These are phyloP conservation scores for Aspergillus costaricaensis DNA, from an alignment of 2,329 filamentous ascomycete genomes.

Conservation along the genomic window DNA sequence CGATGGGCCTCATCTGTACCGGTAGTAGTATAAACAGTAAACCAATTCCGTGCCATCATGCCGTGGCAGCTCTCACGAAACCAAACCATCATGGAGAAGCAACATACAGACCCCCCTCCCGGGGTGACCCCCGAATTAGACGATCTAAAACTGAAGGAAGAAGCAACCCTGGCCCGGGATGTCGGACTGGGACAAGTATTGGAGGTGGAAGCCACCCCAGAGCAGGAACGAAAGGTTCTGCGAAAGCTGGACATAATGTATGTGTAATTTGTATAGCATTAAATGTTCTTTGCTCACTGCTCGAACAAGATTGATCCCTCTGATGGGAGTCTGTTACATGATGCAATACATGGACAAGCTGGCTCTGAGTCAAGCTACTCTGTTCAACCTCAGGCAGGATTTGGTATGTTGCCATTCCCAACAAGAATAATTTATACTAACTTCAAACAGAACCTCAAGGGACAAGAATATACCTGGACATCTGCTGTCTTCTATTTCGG, in stretches of 20 bases:
- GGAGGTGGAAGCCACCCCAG: constrained; percentile 25
- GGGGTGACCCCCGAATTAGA: constrained; percentile 16
- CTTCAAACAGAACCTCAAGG: constrained; percentile 24
- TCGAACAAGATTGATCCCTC: constrained; percentile 25
- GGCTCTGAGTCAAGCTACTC: constrained; percentile 32
- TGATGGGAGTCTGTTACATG: constrained; percentile 35
- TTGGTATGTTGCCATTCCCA: constrained; percentile 17
- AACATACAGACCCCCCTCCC: constrained; percentile 7
- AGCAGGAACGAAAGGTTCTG: constrained; percentile 28
- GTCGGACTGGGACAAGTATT: constrained; percentile 31
- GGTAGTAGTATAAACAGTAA: background rate
- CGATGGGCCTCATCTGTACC: background rate
- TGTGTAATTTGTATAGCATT: background rate
- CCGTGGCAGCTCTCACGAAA: background rate
- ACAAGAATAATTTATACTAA: constrained; percentile 2
- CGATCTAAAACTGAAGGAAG: constrained; percentile 19
- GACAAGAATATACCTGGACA: constrained; percentile 34
- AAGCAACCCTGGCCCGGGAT: constrained; percentile 23
- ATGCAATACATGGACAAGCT: constrained; percentile 35
- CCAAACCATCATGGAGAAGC: constrained; percentile 23
- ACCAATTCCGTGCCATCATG: background rate
- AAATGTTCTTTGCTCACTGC: background rate
- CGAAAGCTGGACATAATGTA: constrained; percentile 32
- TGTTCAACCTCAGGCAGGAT: constrained; percentile 30
- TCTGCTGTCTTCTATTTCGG: constrained; percentile 40